Conservation (phyloP, 768 basidiomycete genomes). For the Mycena metata region DNA sequence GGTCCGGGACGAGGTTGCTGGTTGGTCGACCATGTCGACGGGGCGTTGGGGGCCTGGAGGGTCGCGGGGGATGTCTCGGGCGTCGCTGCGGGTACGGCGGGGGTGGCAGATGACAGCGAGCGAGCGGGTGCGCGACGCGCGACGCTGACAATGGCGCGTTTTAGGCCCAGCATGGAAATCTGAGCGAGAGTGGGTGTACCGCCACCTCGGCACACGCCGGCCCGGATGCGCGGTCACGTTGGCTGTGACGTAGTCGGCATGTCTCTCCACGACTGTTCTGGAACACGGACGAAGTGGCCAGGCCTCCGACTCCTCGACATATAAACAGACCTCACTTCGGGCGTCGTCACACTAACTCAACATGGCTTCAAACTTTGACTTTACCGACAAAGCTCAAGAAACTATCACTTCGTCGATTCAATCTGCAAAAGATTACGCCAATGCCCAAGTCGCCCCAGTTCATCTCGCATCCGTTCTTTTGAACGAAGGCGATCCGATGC, state of each 20-base stretch:
- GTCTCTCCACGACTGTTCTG: background rate
- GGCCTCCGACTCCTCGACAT: background rate
- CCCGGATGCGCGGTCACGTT: slow-evolving; percentile 14
- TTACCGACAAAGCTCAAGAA: slow-evolving; percentile 88
- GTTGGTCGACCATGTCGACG: slow-evolving; percentile 86
- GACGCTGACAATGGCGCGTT: slow-evolving; percentile 5
- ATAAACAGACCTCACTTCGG: background rate
- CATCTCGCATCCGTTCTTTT: slow-evolving; percentile 88
- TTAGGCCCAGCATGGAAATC: slow-evolving; percentile 16
- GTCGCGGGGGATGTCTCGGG: slow-evolving; percentile 46
- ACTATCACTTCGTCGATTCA: slow-evolving; percentile 80
- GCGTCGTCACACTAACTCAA: background rate
- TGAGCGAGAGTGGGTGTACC: background rate
- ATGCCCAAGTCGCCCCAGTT: slow-evolving; percentile 75
- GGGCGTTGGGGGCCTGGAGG: slow-evolving; percentile 87
- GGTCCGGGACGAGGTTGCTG: slow-evolving; percentile 78
- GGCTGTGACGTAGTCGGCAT: slow-evolving; percentile 2
- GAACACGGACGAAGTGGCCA: background rate
- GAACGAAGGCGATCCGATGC: slow-evolving; percentile 67
- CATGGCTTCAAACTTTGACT: slow-evolving; percentile 74
- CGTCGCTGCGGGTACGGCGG: slow-evolving; percentile 28
- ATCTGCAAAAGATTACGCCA: slow-evolving; percentile 86
- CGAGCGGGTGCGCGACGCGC: slow-evolving; percentile 23
- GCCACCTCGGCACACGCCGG: no score
- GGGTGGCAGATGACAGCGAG: slow-evolving; percentile 31